Conservation (phyloP, 345 rosid genomes). For the Eutrema heterophyllum region DNA sequence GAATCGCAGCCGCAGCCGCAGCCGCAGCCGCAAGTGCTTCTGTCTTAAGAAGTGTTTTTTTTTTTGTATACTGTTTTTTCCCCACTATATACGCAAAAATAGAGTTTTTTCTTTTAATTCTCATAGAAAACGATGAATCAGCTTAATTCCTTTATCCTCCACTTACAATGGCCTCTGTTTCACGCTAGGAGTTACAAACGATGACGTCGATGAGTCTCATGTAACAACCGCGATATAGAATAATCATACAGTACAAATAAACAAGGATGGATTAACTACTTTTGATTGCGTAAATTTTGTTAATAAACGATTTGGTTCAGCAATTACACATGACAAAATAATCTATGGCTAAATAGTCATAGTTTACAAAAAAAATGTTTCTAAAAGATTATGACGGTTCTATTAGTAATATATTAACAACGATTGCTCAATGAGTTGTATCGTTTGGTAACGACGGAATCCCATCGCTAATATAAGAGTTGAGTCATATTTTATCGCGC, state of each 20-base stretch:
- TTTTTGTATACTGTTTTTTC: neutral
- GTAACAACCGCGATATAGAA: neutral
- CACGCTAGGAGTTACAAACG: neutral
- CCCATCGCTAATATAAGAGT: neutral
- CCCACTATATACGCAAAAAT: neutral
- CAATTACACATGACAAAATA: neutral
- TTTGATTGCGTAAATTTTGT: neutral
- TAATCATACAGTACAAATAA: neutral
- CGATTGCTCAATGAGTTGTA: neutral
- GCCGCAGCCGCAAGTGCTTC: neutral
- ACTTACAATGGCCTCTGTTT: conserved; percentile 4
- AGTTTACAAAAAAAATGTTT: neutral
- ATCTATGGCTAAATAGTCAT: neutral
- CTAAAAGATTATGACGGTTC: neutral
- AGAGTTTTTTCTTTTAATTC: neutral
- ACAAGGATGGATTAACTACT: neutral
- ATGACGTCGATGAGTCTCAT: neutral
- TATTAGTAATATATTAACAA: neutral
- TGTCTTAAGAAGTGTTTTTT: neutral
- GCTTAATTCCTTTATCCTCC: conserved; percentile 1
- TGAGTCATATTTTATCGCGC: neutral
- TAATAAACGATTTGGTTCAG: neutral
- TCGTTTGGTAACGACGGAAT: neutral
- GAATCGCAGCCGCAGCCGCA: neutral
- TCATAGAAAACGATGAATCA: conserved; percentile 14